These are phyloP conservation scores for Fonsecaea nubica DNA, from an alignment of 2,329 filamentous ascomycete genomes.

Conservation along the genomic window DNA sequence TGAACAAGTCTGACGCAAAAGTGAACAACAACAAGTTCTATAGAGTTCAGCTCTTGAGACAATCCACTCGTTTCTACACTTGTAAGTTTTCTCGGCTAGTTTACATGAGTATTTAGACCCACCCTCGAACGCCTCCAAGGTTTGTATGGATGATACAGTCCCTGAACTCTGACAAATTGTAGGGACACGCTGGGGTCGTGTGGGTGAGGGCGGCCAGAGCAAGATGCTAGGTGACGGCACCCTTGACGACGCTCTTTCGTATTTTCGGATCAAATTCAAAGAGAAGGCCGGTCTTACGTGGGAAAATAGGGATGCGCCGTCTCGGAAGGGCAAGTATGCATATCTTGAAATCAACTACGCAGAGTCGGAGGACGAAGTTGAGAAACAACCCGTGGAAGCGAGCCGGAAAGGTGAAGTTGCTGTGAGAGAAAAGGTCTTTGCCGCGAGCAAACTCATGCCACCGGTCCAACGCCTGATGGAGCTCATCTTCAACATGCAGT, in stretches of 20 bases:
- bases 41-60: constrained; percentile 63
- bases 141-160: background rate
- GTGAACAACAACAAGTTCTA: constrained; percentile 63
- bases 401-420: constrained; percentile 40
- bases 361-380: constrained; percentile 65
- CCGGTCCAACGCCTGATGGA: constrained; percentile 73
- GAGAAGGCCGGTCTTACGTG: constrained; percentile 62
- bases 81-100: constrained; percentile 50
- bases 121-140: background rate
- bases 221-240: constrained; percentile 49
- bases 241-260: constrained; percentile 49
- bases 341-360: constrained; percentile 82
- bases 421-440: constrained; percentile 41
- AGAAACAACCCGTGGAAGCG: constrained; percentile 35
- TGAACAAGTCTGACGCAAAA: constrained; percentile 77
- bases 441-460: constrained; percentile 62
- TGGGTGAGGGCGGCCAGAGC: constrained; percentile 62
- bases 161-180: background rate
- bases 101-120: background rate
- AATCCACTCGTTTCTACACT: constrained; percentile 51
- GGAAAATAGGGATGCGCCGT: constrained; percentile 52
- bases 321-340: constrained; percentile 72
- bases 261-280: constrained; percentile 65
- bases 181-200: constrained; percentile 78
- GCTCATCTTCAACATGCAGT: constrained; percentile 81